These are phyloP conservation scores for Centella asiatica DNA, from an alignment of 129 eudicot species.

Conservation along the genomic window DNA sequence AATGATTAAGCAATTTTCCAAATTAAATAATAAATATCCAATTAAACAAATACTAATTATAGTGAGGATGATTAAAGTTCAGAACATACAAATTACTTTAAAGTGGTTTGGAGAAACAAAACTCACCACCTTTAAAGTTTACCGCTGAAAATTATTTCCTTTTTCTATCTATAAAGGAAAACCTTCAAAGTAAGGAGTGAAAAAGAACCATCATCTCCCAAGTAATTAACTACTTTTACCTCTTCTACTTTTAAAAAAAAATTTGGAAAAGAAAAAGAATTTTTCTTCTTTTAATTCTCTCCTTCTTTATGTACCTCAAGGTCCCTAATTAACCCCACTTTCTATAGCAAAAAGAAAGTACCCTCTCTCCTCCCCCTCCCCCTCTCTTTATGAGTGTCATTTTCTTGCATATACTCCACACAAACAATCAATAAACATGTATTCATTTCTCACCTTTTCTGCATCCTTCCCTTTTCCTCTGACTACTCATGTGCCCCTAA, in stretches of 20 bases:
- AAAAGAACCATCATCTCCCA: conserved; percentile 6
- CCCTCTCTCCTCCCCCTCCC: conserved; percentile 18
- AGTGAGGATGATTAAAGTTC: background rate
- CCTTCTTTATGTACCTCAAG: conserved; percentile 48
- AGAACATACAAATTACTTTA: background rate
- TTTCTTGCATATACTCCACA: conserved; percentile 83
- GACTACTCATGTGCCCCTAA: conserved; percentile 20
- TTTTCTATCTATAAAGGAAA: background rate
- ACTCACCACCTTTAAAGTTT: background rate
- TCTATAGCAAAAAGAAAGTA: conserved; percentile 29
- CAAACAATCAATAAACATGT: conserved; percentile 39
- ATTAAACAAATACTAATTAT: no score
- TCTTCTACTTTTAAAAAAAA: conserved; percentile 26
- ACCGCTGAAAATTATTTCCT: background rate
- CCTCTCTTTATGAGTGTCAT: conserved; percentile 46
- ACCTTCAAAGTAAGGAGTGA: background rate
- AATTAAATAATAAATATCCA: no score
- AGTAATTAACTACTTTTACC: conserved; percentile 19
- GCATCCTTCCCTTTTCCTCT: conserved; percentile 22
- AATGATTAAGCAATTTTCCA: no score
- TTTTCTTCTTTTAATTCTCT: conserved; percentile 22
- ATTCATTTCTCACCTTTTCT: conserved; percentile 51
- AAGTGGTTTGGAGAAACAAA: background rate
- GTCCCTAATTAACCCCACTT: conserved; percentile 25
- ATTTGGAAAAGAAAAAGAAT: no score